Base-by-base conservation (phyloP, 1,284 basidiomycete genomes). In the Melanopsichium pennsylvanicum region DNA sequence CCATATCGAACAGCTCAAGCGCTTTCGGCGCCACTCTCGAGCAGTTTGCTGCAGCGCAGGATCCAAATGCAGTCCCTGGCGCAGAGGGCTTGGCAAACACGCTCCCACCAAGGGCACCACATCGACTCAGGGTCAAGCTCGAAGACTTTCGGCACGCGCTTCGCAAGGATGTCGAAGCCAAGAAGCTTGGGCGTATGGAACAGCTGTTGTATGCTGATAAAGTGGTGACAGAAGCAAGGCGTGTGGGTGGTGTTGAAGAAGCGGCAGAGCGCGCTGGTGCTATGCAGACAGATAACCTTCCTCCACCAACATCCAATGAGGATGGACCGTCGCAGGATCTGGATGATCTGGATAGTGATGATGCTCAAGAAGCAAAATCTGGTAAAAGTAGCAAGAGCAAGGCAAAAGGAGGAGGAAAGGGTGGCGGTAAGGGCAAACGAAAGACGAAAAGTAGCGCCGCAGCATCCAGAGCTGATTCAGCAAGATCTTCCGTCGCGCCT, bases 161-260 rank as follows among this genome's bases (percentile, higher is more conserved):
- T 15, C 63, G 78, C 37, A 73, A 78, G 37, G 78, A 80, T 16
- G 71, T 70, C 38, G 68, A 70, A 21, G 55, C 59, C 15, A 80
- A 80, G 43, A 76, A 79, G 45, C 64, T 76, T 8, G 72, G 64
- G 3, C 61, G 78, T 49, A 52, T 79, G 48, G 77, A 80, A 45
- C 77, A 80, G 66, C 62, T 80, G 16, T 41, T 80, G n/a, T 80
- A 78, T 35, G 62, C 78, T 3, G 78, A 80, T 44, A 76, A 74
- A 43, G 72, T 76, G 39, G 78, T 80, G 38, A 75, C 63, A 13
- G 74, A 76, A 43, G 77, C 78, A 8, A 70, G 72, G 25, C 67
- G 73, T 23, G 73, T 74, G 0, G 74, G 74, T 12, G 74, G 74
- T 44, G 70, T 76, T 11, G 74, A 76, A 46, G 72, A 76, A 26